Evolutionary conservation across 345 rosid species (phyloP), one percentile per base, ranked within the genome.

Genomic region (Heritiera fomes): DNA sequence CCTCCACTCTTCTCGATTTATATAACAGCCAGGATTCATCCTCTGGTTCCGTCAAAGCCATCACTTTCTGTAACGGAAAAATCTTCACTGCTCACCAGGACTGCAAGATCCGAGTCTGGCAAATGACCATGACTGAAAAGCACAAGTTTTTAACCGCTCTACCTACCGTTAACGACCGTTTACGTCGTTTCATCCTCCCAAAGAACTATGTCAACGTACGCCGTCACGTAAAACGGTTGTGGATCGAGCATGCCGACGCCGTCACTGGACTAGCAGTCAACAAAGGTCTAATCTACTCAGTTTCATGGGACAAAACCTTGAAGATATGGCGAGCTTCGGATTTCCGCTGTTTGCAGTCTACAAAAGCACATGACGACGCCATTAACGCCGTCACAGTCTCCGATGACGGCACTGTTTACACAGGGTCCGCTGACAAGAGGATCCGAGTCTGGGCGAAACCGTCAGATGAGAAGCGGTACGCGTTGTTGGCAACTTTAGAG

Each of bases 181-280:
- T 95, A n/a, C 89, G 87, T 43, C 97, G 90, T 30, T 93, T 86
- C 82, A 78, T 87, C 12, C 88, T 91, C 17, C 97, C 99, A 7
- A 92, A 88, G 82, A 93, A 92, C 85, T 93, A 95, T 86, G 90
- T 95, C 75, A 85, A 81, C 23, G 86, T 92, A 30, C 95, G 96
- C 67, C 98, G 99, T 69, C 97, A 93, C 72, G 82, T 59, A 55
- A 90, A 88, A 84, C 77, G 82, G 78, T 87, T 95, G 28, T 93
- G 98, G 98, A 93, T 93, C 43, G 90, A 95, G 75, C 98, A 93
- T 58, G 94, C 93, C 49, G 99, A 95, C 86, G 95, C 98, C 78
- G 89, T 95, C n/a, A 88, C 97, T 0, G 92, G 86, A 7, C 91
- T 93, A 10, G 93, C 94, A 58, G 89, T 85, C 15, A 85, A 78